Evolutionary conservation across 2,329 filamentous ascomycete species (phyloP).

Genomic region (Calonectria pseudoreteaudii): DNA sequence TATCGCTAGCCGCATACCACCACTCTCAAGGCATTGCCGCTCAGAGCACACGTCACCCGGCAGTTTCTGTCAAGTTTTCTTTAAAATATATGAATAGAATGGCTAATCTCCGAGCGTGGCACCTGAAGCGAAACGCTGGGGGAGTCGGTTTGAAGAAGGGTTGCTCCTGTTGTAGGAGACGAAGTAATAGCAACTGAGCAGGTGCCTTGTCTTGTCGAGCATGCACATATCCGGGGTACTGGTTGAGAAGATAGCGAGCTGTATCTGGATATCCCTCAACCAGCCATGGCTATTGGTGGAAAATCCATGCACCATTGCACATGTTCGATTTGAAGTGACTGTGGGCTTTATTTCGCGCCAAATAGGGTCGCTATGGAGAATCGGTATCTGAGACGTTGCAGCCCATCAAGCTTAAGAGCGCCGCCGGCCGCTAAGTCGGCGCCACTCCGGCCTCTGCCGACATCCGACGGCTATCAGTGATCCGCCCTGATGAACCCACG

Average conservation of each 20-base stretch:
- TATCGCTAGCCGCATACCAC: not conserved
- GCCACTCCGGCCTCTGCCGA: not conserved
- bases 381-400: not conserved
- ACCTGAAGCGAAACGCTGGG: not conserved
- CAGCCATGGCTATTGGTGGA: not conserved
- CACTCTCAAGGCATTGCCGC: not conserved
- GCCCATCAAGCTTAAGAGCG: not conserved
- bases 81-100: not conserved
- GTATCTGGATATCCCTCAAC: not conserved
- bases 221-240: not conserved
- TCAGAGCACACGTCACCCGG: not conserved
- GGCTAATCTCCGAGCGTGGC: fast-evolving
- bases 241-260: not conserved
- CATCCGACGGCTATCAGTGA: not conserved
- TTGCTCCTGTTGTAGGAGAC: not conserved
- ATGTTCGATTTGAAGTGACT: not conserved
- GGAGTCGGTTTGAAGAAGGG: not conserved
- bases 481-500: not conserved
- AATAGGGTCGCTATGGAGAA: not conserved
- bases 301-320: not conserved
- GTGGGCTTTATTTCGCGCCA: not conserved
- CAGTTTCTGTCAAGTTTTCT: too few species aligned
- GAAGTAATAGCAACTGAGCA: not conserved
- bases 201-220: not conserved
- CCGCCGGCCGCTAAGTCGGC: not conserved